These are phyloP conservation scores for Macadamia tetraphylla DNA, from an alignment of 164 flowering plant species.

Conservation along the genomic window DNA sequence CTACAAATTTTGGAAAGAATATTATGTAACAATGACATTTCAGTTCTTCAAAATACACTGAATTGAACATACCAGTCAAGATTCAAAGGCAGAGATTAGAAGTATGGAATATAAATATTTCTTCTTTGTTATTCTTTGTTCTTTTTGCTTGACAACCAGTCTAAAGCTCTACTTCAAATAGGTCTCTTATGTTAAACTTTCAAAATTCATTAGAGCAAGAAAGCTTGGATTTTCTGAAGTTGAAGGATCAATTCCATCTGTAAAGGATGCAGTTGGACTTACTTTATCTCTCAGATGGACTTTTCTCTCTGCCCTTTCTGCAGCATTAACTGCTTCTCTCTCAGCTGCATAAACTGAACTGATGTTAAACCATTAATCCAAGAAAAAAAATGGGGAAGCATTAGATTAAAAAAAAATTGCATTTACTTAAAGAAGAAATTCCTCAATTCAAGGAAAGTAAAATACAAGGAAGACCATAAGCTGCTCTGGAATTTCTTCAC, in stretches of 20 bases:
- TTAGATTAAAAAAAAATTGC: background rate
- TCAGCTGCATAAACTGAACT: slow-evolving; percentile 55
- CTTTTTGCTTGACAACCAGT: no score
- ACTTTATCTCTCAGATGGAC: slow-evolving; percentile 79
- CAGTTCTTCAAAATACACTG: no score
- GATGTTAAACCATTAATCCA: background rate
- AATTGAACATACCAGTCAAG: no score
- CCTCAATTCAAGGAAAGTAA: no score
- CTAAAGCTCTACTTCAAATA: no score
- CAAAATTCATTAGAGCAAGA: background rate
- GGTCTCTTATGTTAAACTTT: no score
- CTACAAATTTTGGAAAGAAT: no score
- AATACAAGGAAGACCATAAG: background rate
- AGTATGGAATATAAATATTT: no score
- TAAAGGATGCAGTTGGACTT: slow-evolving; percentile 24
- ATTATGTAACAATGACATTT: no score
- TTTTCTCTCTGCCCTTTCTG: slow-evolving; percentile 90
- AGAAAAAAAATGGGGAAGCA: background rate
- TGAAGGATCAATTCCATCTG: background rate
- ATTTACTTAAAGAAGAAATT: no score
- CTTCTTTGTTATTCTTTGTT: no score
- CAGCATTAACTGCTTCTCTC: slow-evolving; percentile 84
- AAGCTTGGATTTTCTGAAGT: background rate
- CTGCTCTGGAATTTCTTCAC: background rate
- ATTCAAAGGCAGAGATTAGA: no score